phyloP scores from a whole-genome alignment of 331 rosid species.

The Acacia pycnantha region DNA sequence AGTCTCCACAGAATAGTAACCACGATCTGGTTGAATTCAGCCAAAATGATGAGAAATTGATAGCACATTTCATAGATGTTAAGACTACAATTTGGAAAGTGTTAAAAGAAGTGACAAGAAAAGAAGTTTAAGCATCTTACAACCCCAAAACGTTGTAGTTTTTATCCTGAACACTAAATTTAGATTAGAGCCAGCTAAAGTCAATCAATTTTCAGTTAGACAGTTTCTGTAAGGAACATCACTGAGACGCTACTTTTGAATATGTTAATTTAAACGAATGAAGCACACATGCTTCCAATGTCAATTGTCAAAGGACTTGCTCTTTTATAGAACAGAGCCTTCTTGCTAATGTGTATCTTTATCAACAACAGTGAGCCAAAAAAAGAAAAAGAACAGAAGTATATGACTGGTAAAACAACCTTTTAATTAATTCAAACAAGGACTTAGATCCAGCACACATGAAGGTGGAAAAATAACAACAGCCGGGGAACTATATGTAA shows the following conservation, averaged over 20 bases:
- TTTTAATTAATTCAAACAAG: background rate
- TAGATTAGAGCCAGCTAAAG: background rate
- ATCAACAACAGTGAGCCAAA: background rate
- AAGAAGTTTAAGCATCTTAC: background rate
- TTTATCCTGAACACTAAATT: background rate
- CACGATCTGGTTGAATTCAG: slow-evolving; percentile 67
- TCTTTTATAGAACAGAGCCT: background rate
- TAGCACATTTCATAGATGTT: background rate
- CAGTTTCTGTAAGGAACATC: background rate
- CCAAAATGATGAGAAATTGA: slow-evolving; percentile 38
- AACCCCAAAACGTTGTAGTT: background rate
- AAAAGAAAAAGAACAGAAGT: background rate
- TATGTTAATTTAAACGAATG: slow-evolving; percentile 8
- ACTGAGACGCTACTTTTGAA: background rate
- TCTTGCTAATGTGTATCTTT: background rate
- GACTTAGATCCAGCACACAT: background rate
- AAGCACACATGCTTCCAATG: background rate
- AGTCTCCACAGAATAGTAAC: slow-evolving; percentile 94
- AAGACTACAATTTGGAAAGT: background rate
- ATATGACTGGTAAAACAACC: background rate
- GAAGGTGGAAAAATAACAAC: background rate
- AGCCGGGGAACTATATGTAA: background rate
- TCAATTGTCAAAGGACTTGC: slow-evolving; percentile 6
- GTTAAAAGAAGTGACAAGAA: background rate
- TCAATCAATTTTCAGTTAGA: background rate